Evolutionary conservation across 2,329 filamentous ascomycete genomes (phyloP).

Genomic region (Hawksworthiomyces lignivorus): DNA sequence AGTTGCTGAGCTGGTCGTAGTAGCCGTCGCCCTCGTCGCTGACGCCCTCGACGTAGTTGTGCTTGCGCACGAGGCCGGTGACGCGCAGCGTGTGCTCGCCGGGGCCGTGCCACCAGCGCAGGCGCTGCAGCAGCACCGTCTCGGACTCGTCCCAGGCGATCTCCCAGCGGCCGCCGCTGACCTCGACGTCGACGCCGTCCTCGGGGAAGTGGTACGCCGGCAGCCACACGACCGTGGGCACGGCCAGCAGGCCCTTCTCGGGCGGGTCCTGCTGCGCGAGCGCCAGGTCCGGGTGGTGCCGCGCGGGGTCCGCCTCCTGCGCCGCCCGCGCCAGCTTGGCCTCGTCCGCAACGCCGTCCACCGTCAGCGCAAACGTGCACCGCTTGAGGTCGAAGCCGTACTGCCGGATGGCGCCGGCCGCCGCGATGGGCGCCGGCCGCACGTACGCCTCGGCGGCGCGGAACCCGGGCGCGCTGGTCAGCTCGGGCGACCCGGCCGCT

Average conservation of each 20-base stretch:
- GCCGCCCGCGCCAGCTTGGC: not conserved
- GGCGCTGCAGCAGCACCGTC: slow-evolving; percentile 60
- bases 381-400: slow-evolving; percentile 78
- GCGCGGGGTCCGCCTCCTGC: not conserved
- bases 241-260: slow-evolving; percentile 1
- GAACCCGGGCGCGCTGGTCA: slow-evolving; percentile 62
- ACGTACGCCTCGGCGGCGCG: slow-evolving; percentile 91
- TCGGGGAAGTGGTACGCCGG: slow-evolving; percentile 90
- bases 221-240: slow-evolving; percentile 74
- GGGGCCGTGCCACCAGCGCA: slow-evolving; percentile 89
- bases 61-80: slow-evolving; percentile 61
- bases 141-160: slow-evolving; percentile 67
- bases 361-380: slow-evolving; percentile 66
- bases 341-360: slow-evolving; percentile 36
- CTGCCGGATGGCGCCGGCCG: slow-evolving; percentile 60
- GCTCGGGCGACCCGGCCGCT: slow-evolving; percentile 39
- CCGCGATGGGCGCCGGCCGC: slow-evolving; percentile 70
- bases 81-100: slow-evolving; percentile 76
- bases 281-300: not conserved
- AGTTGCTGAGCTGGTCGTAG: slow-evolving; percentile 57
- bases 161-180: slow-evolving; percentile 83
- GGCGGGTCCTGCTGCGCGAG: not conserved
- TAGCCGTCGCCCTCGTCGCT: slow-evolving; percentile 68
- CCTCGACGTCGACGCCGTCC: slow-evolving; percentile 61
- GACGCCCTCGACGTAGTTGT: slow-evolving; percentile 47